Evolutionary conservation across 2,329 filamentous ascomycete species (phyloP).

Genomic region (Setomelanomma holmii): DNA sequence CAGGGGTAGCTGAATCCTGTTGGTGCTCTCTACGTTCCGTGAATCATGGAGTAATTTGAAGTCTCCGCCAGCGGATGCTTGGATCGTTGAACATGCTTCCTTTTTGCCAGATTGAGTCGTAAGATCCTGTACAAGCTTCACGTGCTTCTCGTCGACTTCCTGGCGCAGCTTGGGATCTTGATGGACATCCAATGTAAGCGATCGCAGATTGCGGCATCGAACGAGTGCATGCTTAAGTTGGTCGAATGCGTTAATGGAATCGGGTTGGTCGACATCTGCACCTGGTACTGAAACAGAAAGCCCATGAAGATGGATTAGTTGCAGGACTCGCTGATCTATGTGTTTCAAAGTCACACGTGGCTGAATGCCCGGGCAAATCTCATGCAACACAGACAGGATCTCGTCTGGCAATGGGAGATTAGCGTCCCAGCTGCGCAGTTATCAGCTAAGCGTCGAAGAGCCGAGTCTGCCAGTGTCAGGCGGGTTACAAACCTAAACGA

Average conservation of each 20-base stretch:
- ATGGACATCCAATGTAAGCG: conserved; percentile 15
- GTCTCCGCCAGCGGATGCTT: not conserved
- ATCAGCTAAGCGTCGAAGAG: not conserved
- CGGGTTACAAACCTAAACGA: conserved; percentile 15
- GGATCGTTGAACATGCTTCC: not conserved
- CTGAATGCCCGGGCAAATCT: conserved; percentile 9
- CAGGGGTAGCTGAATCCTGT: conserved; percentile 16
- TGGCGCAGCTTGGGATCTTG: conserved; percentile 1
- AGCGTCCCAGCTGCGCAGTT: conserved; percentile 16
- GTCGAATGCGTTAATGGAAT: conserved; percentile 7
- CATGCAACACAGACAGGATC: conserved; percentile 10
- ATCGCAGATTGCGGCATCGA: conserved; percentile 9
- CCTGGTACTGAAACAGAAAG: conserved; percentile 15
- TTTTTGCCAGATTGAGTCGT: not conserved
- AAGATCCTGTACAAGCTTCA: not conserved
- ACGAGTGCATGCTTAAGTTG: conserved; percentile 16
- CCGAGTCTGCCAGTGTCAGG: too few relatives aligned
- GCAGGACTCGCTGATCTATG: conserved; percentile 8
- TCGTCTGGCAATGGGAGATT: conserved; percentile 10
- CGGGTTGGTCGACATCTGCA: not conserved
- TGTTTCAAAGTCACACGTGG: conserved; percentile 8
- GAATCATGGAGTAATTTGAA: too few relatives aligned
- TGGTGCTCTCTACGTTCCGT: not conserved
- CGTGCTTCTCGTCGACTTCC: too few relatives aligned
- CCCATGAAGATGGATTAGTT: conserved; percentile 13